A percentile compares a stretch with the other conserved stretches of the same genome.
These are phyloP conservation scores for Apiotrichum sp. DNA, from an alignment of 1,284 basidiomycete genomes.

Conservation along the genomic window DNA sequence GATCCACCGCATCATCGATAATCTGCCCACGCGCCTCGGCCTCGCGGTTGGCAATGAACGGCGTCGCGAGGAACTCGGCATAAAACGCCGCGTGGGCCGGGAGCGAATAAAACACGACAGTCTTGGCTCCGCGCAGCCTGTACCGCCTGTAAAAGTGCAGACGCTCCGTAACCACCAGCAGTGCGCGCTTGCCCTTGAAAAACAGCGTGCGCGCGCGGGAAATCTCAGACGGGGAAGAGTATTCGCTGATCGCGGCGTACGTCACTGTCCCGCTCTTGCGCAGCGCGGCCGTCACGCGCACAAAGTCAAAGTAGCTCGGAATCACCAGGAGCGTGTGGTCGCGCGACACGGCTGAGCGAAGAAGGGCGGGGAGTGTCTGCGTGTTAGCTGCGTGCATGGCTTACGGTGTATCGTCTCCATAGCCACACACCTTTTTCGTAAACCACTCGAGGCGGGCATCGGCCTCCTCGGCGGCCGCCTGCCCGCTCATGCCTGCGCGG, in stretches of 20 bases:
- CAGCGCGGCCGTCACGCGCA: slow-evolving; percentile 81
- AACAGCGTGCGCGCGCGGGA: slow-evolving; percentile 87
- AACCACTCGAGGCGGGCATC: slow-evolving; percentile 84
- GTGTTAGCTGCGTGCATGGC: not conserved
- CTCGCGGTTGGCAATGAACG: slow-evolving; percentile 59
- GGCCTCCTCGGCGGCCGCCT: slow-evolving; percentile 68
- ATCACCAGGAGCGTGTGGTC: slow-evolving; percentile 82
- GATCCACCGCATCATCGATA: slow-evolving; percentile 49
- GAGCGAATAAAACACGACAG: slow-evolving; percentile 84
- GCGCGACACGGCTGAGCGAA: slow-evolving; percentile 87
- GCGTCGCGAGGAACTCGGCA: slow-evolving; percentile 80
- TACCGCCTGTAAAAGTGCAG: slow-evolving; percentile 98
- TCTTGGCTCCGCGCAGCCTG: slow-evolving; percentile 82
- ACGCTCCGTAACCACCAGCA: slow-evolving; percentile 87
- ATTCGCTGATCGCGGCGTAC: slow-evolving; percentile 87
- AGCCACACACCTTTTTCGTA: slow-evolving; percentile 62
- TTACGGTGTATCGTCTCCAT: not conserved
- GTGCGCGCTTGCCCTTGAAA: slow-evolving; percentile 78
- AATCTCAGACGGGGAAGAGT: slow-evolving; percentile 88
- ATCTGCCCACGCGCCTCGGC: slow-evolving; percentile 22
- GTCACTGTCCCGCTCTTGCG: slow-evolving; percentile 63
- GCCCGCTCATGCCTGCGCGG: slow-evolving; percentile 21
- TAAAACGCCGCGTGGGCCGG: slow-evolving; percentile 89
- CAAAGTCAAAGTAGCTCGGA: slow-evolving; percentile 95
- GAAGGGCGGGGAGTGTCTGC: slow-evolving; percentile 68